Conservation (phyloP, 768 basidiomycete species). For the Daedalea quercina region DNA sequence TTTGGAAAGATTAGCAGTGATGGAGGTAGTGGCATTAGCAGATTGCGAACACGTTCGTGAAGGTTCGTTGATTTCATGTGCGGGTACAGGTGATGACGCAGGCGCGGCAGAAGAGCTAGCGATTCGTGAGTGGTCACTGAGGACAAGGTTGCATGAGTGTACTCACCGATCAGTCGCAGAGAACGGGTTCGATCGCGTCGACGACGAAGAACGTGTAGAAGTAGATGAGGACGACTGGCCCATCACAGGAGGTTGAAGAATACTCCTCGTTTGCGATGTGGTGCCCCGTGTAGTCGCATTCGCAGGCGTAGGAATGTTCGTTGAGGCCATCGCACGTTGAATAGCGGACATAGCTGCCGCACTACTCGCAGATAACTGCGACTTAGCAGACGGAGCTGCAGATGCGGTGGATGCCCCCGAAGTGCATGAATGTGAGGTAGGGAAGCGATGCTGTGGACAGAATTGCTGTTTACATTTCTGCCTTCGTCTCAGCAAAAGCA, state of each 20-base stretch:
- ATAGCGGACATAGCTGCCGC: constrained; percentile 32
- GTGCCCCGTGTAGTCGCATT: constrained; percentile 22
- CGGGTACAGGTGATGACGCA: constrained; percentile 20
- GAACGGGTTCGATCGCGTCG: constrained; percentile 29
- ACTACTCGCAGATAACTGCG: constrained; percentile 13
- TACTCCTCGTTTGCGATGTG: constrained; percentile 27
- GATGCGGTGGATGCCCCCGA: constrained; percentile 8
- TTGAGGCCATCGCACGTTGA: constrained; percentile 31
- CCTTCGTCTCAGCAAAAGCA: too few relatives aligned
- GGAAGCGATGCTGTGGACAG: constrained; percentile 77
- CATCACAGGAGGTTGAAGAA: constrained; percentile 7
- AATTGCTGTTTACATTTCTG: constrained; percentile 70
- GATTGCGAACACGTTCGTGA: background rate
- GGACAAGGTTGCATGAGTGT: constrained; percentile 12
- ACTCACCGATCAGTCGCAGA: constrained; percentile 61
- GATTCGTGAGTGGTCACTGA: constrained; percentile 54
- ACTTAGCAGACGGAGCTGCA: constrained; percentile 13
- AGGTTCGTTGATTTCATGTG: background rate
- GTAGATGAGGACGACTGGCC: constrained; percentile 15
- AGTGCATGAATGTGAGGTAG: constrained; percentile 59
- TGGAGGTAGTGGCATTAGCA: background rate
- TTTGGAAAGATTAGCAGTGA: constrained; percentile 6
- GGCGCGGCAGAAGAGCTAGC: constrained; percentile 39
- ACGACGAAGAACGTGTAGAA: constrained; percentile 12
- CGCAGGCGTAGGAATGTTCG: constrained; percentile 32